Evolutionary conservation across 495 filamentous ascomycete genomes (phyloP).

Genomic region (Talaromyces wortmannii): DNA sequence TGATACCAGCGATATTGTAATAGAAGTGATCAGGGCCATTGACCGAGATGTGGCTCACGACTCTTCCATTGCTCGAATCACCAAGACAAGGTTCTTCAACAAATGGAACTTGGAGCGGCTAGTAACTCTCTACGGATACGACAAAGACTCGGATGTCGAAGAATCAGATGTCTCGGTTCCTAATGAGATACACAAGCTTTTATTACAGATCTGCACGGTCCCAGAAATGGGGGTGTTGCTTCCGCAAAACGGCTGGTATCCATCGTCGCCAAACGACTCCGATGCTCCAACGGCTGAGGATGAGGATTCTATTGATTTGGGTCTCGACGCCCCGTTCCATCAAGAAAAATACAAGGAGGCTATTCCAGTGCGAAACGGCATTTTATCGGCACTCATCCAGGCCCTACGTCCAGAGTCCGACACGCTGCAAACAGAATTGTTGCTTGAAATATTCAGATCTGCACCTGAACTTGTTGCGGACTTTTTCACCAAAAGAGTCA

Average conservation of each 20-base stretch:
- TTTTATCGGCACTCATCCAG: constrained; percentile 67
- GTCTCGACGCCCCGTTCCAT: constrained; percentile 59
- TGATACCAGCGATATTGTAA: constrained; percentile 62
- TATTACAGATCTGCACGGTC: constrained; percentile 66
- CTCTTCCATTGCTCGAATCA: constrained; percentile 54
- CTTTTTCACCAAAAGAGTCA: constrained; percentile 73
- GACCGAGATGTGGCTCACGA: constrained; percentile 64
- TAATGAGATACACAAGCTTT: constrained; percentile 59
- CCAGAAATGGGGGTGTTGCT: constrained; percentile 62
- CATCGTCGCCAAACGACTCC: constrained; percentile 51
- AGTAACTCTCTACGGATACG: constrained; percentile 64
- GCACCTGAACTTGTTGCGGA: constrained; percentile 79
- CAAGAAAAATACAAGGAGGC: constrained; percentile 57
- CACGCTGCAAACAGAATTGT: constrained; percentile 70
- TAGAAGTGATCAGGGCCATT: constrained; percentile 59
- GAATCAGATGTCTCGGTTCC: constrained; percentile 37
- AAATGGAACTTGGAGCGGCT: constrained; percentile 63
- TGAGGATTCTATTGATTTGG: constrained; percentile 53
- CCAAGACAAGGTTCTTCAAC: constrained; percentile 67
- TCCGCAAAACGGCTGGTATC: constrained; percentile 65
- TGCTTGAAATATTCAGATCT: constrained; percentile 69
- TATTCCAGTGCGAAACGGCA: constrained; percentile 68
- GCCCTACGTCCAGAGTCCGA: constrained; percentile 79
- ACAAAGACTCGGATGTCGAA: constrained; percentile 31
- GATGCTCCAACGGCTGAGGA: constrained; percentile 34